Percentiles rank a stretch among this genome's conserved stretches.
These are phyloP conservation scores for Tetragonia tetragonoides DNA, from an alignment of 148 eudicot species.

Conservation along the genomic window DNA sequence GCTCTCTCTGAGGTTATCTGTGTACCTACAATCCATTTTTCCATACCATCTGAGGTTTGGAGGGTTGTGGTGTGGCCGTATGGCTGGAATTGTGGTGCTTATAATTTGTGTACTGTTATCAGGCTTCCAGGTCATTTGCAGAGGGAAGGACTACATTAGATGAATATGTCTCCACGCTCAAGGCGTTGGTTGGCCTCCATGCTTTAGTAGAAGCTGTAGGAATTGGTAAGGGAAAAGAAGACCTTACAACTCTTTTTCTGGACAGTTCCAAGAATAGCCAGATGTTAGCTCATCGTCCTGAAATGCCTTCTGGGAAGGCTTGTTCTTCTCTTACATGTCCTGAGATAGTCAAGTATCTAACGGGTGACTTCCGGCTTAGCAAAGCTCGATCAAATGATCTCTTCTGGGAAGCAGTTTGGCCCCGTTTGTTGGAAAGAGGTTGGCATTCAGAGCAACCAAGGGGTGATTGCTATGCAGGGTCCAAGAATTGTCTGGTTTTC, in stretches of 20 bases:
- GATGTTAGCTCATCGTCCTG: constrained; percentile 33
- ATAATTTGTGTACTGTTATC: constrained; percentile 29
- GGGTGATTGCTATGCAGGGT: constrained; percentile 31
- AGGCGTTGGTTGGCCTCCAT: constrained; percentile 53
- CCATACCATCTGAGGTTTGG: too few species aligned
- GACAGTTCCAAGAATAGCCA: constrained; percentile 52
- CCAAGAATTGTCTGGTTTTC: constrained; percentile 62
- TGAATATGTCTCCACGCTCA: constrained; percentile 58
- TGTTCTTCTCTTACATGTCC: constrained; percentile 62
- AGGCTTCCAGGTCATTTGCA: constrained; percentile 60
- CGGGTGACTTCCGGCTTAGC: constrained; percentile 74
- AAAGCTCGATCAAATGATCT: constrained; percentile 77
- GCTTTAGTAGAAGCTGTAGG: constrained; percentile 65
- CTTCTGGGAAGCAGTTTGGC: constrained; percentile 99
- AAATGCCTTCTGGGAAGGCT: constrained; percentile 65
- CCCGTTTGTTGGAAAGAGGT: constrained; percentile 85
- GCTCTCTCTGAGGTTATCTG: too few species aligned
- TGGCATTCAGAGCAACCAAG: constrained; percentile 90
- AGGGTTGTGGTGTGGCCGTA: not conserved
- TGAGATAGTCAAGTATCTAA: constrained; percentile 68
- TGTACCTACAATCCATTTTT: too few species aligned
- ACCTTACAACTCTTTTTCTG: constrained; percentile 52
- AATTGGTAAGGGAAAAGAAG: constrained; percentile 71
- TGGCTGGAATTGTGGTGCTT: not conserved
- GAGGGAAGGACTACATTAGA: constrained; percentile 51